Evolutionary conservation across 176 grass and related monocot genomes (phyloP), one percentile per base, ranked within the genome.

Genomic region (Eleusine coracana): DNA sequence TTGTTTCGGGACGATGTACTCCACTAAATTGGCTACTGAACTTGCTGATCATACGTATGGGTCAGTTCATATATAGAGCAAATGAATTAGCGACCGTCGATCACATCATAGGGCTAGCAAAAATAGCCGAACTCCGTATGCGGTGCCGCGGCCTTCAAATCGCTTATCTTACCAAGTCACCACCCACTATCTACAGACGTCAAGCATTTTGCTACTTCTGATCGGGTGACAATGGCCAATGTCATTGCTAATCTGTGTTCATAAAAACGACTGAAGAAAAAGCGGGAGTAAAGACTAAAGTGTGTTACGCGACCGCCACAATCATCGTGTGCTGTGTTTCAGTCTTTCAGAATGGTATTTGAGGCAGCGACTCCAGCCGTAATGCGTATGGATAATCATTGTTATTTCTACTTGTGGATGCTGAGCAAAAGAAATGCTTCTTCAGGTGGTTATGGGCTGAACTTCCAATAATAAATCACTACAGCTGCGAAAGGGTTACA

Each of bases 331-430:
- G 3, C 25, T 48, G 41, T 14, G 6, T 3, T 42, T 16, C 21
- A 18, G 6, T 41, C 17, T 81, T 70, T 60, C 58, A 42, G 11
- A 15, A 48, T 37, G 13, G 17, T 61, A 48, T 82, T 64, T 36
- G 15, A 56, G 5, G 50, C 50, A n/a, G 17, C n/a, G 65, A 67
- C 16, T 36, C 62, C 42, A 37, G 63, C 14, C 37, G 14, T 31
- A 65, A 20, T 64, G 76, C 9, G 12, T 16, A 31, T 80, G 71
- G 77, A 75, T 68, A 66, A 59, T 36, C 39, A 38, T 15, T 15
- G 13, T 17, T 34, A 40, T 63, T 36, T 63, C 71, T 61, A 29
- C 51, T 39, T 23, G 77, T 87, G 55, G 73, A 77, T 71, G 79
- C 41, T 71, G 73, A 54, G 54, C n/a, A 59, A 23, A 23, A 78